Conservation (phyloP, 2,329 filamentous ascomycete genomes). For the Ascocoryne sarcoides region DNA sequence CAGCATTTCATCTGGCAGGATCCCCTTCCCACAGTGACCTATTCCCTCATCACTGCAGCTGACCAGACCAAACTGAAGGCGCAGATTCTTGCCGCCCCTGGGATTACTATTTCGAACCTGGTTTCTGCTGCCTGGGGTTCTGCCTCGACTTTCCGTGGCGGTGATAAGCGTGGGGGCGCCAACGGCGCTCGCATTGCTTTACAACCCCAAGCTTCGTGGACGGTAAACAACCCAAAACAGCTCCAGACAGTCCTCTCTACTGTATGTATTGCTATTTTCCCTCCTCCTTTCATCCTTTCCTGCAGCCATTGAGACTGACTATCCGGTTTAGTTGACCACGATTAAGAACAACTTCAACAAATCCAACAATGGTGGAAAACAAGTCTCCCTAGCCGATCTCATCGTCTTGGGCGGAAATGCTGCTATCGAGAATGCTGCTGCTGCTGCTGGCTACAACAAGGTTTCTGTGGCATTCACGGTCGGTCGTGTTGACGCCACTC, state of each 20-base stretch:
- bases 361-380: conserved; percentile 33
- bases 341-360: conserved; percentile 44
- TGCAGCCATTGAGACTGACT: conserved; percentile 3
- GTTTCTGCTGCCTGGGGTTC: conserved; percentile 60
- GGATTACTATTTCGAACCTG: conserved; percentile 50
- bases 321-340: conserved; percentile 18
- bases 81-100: conserved; percentile 51
- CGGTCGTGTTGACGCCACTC: conserved; percentile 46
- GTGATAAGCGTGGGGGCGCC: conserved; percentile 75
- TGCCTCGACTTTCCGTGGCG: conserved; percentile 62
- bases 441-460: conserved; percentile 19
- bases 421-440: conserved; percentile 46
- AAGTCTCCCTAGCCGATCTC: conserved; percentile 49
- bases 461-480: conserved; percentile 44
- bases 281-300: not conserved
- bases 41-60: conserved; percentile 40
- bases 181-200: conserved; percentile 73
- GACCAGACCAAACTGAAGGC: conserved; percentile 55
- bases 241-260: conserved; percentile 32
- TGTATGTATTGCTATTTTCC: conserved; percentile 10
- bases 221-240: conserved; percentile 65
- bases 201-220: conserved; percentile 61
- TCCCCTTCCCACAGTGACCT: conserved; percentile 46
- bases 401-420: conserved; percentile 49
- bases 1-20: conserved; percentile 68